Evolutionary conservation across 768 basidiomycete species (phyloP).

Genomic region (Guyanaporus albipodus): DNA sequence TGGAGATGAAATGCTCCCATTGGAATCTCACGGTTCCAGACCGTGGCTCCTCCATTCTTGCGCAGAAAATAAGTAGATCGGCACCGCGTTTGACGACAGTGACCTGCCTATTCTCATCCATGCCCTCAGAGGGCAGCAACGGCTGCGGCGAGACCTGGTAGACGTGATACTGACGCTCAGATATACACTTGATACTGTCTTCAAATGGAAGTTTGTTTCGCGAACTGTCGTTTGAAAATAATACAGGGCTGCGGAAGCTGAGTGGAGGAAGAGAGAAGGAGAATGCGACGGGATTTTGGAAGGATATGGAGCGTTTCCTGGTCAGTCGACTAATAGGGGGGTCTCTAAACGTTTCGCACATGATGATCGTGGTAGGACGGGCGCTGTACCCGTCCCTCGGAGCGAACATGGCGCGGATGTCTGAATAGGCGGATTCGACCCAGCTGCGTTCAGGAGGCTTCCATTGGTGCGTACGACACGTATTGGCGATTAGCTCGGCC

Average conservation of each 20-base stretch:
- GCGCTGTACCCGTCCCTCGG: slow-evolving; percentile 1
- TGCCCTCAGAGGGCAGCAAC: background rate
- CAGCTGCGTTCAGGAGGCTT: slow-evolving; percentile 26
- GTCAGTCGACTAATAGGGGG: background rate
- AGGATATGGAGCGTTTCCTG: slow-evolving; percentile 22
- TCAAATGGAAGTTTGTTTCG: slow-evolving; percentile 22
- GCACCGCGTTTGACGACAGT: slow-evolving; percentile 19
- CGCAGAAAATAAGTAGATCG: slow-evolving; percentile 27
- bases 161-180: slow-evolving; percentile 16
- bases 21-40: slow-evolving; percentile 10
- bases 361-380: slow-evolving; percentile 21
- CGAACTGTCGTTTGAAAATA: slow-evolving; percentile 13
- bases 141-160: slow-evolving; percentile 19
- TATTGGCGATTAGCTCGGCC: slow-evolving; percentile 16
- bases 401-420: slow-evolving; percentile 24
- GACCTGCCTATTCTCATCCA: slow-evolving; percentile 4
- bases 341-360: slow-evolving; percentile 19
- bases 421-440: slow-evolving; percentile 24
- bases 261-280: slow-evolving; percentile 10
- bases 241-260: slow-evolving; percentile 22
- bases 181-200: slow-evolving; percentile 4
- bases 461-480: slow-evolving; percentile 25
- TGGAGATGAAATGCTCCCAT: slow-evolving; percentile 26
- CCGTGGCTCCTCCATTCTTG: slow-evolving; percentile 2
- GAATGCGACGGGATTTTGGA: slow-evolving; percentile 21